Evolutionary conservation across 768 basidiomycete genomes (phyloP).

Genomic region (Phlebiopsis gigantea): DNA sequence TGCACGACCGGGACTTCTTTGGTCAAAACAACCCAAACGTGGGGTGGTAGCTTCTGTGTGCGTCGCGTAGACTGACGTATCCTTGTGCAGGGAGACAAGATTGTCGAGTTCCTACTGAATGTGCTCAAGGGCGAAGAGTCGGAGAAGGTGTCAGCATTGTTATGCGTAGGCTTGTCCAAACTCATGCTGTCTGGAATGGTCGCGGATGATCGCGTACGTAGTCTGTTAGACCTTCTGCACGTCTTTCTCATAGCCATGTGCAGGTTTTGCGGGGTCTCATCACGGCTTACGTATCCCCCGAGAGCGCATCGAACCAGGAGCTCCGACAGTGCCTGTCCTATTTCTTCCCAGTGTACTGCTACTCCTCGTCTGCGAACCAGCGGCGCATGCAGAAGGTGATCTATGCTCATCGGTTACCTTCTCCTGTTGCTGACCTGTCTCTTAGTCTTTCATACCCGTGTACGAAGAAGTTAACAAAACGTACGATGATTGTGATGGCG

Average conservation of each 20-base stretch:
- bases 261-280: slow-evolving; percentile 47
- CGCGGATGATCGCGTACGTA: slow-evolving; percentile 59
- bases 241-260: background rate
- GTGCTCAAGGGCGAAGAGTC: slow-evolving; percentile 50
- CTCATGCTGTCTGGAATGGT: slow-evolving; percentile 75
- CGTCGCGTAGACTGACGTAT: background rate
- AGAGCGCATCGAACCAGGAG: slow-evolving; percentile 75
- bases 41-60: slow-evolving; percentile 13
- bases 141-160: slow-evolving; percentile 60
- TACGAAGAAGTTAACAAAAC: slow-evolving; percentile 56
- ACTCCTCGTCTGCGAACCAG: slow-evolving; percentile 74
- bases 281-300: slow-evolving; percentile 70
- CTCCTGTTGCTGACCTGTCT: background rate
- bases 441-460: slow-evolving; percentile 65
- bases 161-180: slow-evolving; percentile 82
- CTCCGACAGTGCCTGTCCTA: slow-evolving; percentile 82
- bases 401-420: background rate
- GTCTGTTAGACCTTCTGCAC: background rate
- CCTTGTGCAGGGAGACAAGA: slow-evolving; percentile 39
- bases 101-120: slow-evolving; percentile 63
- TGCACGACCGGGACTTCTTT: slow-evolving; percentile 66
- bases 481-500: slow-evolving; percentile 63
- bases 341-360: slow-evolving; percentile 85
- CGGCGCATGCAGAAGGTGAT: slow-evolving; percentile 60
- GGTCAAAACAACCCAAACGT: slow-evolving; percentile 35